These are phyloP conservation scores for Malbranchea zuffiana DNA, from an alignment of 2,329 filamentous ascomycete species.

Conservation along the genomic window DNA sequence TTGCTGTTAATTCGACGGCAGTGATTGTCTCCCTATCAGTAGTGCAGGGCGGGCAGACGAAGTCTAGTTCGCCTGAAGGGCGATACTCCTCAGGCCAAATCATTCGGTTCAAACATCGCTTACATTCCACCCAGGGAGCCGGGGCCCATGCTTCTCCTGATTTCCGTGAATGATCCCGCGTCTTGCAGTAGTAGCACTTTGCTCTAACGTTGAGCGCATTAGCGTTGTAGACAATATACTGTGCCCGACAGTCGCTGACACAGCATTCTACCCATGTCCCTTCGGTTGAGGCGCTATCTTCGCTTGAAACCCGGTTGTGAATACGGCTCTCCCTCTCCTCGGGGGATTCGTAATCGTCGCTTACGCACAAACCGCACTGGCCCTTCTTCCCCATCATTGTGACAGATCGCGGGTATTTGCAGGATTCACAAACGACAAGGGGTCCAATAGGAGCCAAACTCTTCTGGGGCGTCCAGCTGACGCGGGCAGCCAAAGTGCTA, in stretches of 20 bases:
- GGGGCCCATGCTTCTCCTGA: not conserved
- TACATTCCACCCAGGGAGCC: slow-evolving; percentile 39
- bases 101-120: slow-evolving; percentile 36
- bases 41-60: slow-evolving; percentile 36
- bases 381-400: slow-evolving; percentile 37
- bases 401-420: slow-evolving; percentile 40
- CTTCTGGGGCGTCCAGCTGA: slow-evolving; percentile 41
- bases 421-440: slow-evolving; percentile 32
- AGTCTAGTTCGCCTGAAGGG: slow-evolving; percentile 23
- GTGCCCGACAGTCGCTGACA: slow-evolving; percentile 34
- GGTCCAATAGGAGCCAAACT: slow-evolving; percentile 36
- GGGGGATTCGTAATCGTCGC: slow-evolving; percentile 19
- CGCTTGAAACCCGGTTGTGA: slow-evolving; percentile 21
- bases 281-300: slow-evolving; percentile 24
- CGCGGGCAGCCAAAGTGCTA: slow-evolving; percentile 34
- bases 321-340: slow-evolving; percentile 12
- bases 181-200: slow-evolving; percentile 42
- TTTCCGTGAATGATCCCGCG: slow-evolving; percentile 5
- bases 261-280: slow-evolving; percentile 41
- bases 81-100: slow-evolving; percentile 41
- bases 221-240: slow-evolving; percentile 42
- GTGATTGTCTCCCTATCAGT: slow-evolving; percentile 29
- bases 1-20: slow-evolving; percentile 29
- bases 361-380: slow-evolving; percentile 35
- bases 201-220: slow-evolving; percentile 34